Percentiles rank a stretch among this genome's conserved stretches.
phyloP scores from a whole-genome alignment of 257 asterid species.

The Nicotiana attenuata region DNA sequence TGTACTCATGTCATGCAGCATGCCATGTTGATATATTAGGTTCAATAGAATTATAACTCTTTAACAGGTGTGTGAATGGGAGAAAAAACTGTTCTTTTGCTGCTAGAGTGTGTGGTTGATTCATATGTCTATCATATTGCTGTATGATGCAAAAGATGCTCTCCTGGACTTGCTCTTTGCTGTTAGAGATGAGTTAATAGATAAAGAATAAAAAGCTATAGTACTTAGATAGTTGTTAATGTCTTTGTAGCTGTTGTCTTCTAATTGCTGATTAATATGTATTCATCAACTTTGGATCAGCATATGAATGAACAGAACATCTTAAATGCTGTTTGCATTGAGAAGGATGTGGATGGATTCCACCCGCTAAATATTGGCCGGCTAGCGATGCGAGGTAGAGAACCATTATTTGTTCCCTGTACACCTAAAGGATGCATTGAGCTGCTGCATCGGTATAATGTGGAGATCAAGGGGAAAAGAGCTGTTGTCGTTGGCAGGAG shows the following conservation, averaged over 20 bases:
- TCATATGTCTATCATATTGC: background rate
- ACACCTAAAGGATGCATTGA: conserved; percentile 96
- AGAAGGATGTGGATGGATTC: conserved; percentile 98
- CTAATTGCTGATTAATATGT: background rate
- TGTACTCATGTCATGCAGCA: background rate
- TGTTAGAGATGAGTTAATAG: background rate
- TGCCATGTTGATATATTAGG: background rate
- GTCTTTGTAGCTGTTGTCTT: background rate
- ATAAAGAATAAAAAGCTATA: background rate
- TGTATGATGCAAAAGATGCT: background rate
- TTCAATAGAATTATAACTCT: background rate
- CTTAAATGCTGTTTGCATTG: conserved; percentile 71
- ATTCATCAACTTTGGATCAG: conserved; percentile 33
- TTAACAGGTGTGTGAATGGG: background rate
- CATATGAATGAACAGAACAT: conserved; percentile 82
- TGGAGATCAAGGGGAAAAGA: conserved; percentile 76
- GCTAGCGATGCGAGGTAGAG: conserved; percentile 93
- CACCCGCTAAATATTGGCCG: conserved; percentile 83
- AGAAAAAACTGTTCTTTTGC: background rate
- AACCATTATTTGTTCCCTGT: conserved; percentile 86
- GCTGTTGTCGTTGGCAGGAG: conserved; percentile 94
- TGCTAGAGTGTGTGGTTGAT: background rate
- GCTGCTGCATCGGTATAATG: conserved; percentile 67
- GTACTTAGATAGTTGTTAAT: background rate
- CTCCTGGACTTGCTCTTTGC: background rate